Evolutionary conservation across 1,284 basidiomycete species (phyloP).

Genomic region (Puccinia horiana): DNA sequence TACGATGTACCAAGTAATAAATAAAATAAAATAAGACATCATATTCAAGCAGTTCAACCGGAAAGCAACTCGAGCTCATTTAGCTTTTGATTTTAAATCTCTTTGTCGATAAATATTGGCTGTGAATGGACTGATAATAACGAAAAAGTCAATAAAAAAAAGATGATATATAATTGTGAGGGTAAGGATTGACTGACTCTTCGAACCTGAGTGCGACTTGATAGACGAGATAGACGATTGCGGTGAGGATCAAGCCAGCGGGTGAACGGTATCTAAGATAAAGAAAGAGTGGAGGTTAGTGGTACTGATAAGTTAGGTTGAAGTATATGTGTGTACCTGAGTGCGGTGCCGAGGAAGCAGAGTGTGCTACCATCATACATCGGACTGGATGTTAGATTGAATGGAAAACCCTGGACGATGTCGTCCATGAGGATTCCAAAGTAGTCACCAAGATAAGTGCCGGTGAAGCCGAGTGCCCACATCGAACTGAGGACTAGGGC

Average conservation of each 20-base stretch:
- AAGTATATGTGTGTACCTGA: constrained; percentile 13
- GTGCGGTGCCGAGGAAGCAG: constrained; percentile 53
- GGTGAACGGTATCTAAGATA: constrained; percentile 26
- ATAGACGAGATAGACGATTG: constrained; percentile 30
- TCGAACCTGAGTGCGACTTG: constrained; percentile 29
- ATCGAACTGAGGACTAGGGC: constrained; percentile 57
- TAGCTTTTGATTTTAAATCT: constrained; percentile 13
- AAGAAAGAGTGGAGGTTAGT: not conserved
- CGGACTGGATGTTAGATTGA: constrained; percentile 57
- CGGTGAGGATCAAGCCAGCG: constrained; percentile 33
- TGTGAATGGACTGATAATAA: constrained; percentile 32
- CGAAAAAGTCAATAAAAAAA: not conserved
- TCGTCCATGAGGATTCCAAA: constrained; percentile 59
- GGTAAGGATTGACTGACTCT: constrained; percentile 24
- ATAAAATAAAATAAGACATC: too few species aligned
- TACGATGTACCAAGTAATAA: too few species aligned
- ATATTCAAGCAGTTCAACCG: too few species aligned
- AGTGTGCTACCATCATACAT: constrained; percentile 58
- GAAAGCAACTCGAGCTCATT: too few species aligned
- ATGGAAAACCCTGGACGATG: constrained; percentile 58
- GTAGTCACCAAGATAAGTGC: constrained; percentile 59
- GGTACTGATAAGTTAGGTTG: not conserved
- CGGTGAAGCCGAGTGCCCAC: constrained; percentile 58
- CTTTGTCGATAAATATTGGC: constrained; percentile 23
- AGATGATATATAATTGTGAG: not conserved